Percentiles rank a stretch among this genome's conserved stretches.
These are phyloP conservation scores for Oryza brachyantha DNA, from an alignment of 176 grass and related monocot species.

Conservation along the genomic window DNA sequence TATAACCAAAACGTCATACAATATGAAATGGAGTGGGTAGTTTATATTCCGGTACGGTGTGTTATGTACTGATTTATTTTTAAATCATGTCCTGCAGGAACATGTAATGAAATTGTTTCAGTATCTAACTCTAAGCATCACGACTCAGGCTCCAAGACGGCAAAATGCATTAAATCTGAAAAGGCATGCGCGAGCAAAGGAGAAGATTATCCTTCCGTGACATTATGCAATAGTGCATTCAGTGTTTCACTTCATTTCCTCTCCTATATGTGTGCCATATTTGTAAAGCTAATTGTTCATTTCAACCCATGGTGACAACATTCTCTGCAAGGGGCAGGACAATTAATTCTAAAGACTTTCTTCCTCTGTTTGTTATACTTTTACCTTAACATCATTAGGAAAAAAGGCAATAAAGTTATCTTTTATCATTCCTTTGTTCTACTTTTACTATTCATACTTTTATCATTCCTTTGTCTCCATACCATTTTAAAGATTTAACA, in stretches of 20 bases:
- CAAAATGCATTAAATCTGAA: conserved; percentile 16
- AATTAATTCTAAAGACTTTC: not conserved
- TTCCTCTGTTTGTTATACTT: not conserved
- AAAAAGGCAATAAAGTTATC: not conserved
- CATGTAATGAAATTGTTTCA: conserved; percentile 6
- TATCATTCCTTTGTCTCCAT: not conserved
- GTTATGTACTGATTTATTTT: conserved; percentile 31
- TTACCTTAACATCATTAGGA: conserved; percentile 2
- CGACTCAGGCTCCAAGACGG: not conserved
- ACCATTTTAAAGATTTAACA: not conserved
- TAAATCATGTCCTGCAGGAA: conserved; percentile 14
- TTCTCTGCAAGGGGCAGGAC: not conserved
- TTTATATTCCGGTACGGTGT: not conserved
- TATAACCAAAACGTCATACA: no score
- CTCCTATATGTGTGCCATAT: conserved; percentile 16
- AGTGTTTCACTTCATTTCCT: conserved; percentile 11
- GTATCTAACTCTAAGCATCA: not conserved
- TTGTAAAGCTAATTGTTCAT: conserved; percentile 11
- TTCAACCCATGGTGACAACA: not conserved
- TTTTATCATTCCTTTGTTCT: conserved; percentile 1
- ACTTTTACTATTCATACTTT: no score
- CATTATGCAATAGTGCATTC: conserved; percentile 18
- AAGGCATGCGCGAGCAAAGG: not conserved
- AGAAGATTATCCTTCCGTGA: conserved; percentile 17
- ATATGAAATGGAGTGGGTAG: no score